Base-by-base conservation (phyloP, 495 filamentous ascomycete species). In the Choiromyces venosus region DNA sequence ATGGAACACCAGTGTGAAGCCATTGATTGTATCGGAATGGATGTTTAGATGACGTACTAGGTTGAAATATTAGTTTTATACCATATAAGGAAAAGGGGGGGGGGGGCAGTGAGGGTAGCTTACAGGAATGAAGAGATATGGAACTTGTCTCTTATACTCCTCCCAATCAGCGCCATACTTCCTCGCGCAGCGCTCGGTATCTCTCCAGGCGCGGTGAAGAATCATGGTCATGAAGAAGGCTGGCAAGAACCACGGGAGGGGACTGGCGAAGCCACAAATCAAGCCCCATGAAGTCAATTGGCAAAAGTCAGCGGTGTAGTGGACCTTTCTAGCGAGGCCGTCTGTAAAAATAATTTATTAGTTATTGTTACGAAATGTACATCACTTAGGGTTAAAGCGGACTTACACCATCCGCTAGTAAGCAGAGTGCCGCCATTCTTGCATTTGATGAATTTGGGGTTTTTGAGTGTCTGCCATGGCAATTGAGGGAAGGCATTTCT, bases 191-290 rank as follows among this genome's bases (percentile, higher is more conserved):
- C 90, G 86, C 77, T 91, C 86, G 73, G 96, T 93, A 83, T 99
- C 95, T 71, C 95, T 88, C 81, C 85, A 85, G 33, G 93, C 91
- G 71, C 95, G 91, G 84, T 99, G 95, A 21, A 88, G 84, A 81
- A 99, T 98, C 95, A 99, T 98, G 79, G 83, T 85, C 36, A 86
- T 84, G 82, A 99, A 99, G 86, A 99, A 99, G 61, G 92, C 82
- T 18, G 93, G 92, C 79, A 98, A 96, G 83, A 99, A 99, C 94
- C 94, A 99, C 2, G 95, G 95, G 84, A 98, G 93, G 4, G 95
- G 94, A 82, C 89, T 92, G 33, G 79, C 80, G 74, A 90, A 89
- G 5, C 88, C 88, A 12, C 87, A 88, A 72, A 89, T 85, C 39
- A 90, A 77, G 12, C 86, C 88, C 88, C 87, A 88, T 64, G 79